These are phyloP conservation scores for Sphenostylis stenocarpa DNA, from an alignment of 306 rosid genomes.

Conservation along the genomic window DNA sequence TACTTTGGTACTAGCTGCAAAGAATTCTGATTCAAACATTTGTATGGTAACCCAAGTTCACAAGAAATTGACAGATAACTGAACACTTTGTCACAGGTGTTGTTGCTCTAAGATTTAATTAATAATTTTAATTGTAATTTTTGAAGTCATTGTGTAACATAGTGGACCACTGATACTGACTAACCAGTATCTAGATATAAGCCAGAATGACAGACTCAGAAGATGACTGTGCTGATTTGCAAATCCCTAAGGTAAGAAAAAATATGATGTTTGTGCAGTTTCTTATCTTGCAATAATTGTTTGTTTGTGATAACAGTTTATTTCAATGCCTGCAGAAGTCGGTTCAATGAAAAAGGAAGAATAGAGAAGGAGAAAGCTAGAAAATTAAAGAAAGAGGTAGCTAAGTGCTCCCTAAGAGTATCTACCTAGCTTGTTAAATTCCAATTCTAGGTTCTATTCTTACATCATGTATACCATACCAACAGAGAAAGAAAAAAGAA, in stretches of 20 bases:
- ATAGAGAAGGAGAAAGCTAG: background rate
- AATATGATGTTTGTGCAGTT: background rate
- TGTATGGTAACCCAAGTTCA: background rate
- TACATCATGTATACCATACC: constrained; percentile 28
- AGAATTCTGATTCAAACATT: constrained; percentile 6
- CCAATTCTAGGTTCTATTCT: constrained; percentile 10
- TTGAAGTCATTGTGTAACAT: constrained; percentile 3
- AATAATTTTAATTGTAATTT: background rate
- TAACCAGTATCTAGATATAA: background rate
- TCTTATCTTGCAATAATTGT: background rate
- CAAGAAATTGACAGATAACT: background rate
- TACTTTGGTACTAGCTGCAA: background rate
- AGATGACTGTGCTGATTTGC: background rate
- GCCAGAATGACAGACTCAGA: background rate
- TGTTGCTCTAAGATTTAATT: background rate
- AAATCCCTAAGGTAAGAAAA: background rate
- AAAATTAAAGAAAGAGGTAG: constrained; percentile 12
- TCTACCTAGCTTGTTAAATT: background rate
- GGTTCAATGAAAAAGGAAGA: background rate
- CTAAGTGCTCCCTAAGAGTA: constrained; percentile 11
- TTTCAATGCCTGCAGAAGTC: constrained; percentile 1
- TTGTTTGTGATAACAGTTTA: background rate
- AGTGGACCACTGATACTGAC: constrained; percentile 15
- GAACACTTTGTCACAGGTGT: background rate
- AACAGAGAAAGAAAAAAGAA: constrained; percentile 27